These are phyloP conservation scores for Aspergillus ruber DNA, from an alignment of 2,329 filamentous ascomycete genomes.

Conservation along the genomic window DNA sequence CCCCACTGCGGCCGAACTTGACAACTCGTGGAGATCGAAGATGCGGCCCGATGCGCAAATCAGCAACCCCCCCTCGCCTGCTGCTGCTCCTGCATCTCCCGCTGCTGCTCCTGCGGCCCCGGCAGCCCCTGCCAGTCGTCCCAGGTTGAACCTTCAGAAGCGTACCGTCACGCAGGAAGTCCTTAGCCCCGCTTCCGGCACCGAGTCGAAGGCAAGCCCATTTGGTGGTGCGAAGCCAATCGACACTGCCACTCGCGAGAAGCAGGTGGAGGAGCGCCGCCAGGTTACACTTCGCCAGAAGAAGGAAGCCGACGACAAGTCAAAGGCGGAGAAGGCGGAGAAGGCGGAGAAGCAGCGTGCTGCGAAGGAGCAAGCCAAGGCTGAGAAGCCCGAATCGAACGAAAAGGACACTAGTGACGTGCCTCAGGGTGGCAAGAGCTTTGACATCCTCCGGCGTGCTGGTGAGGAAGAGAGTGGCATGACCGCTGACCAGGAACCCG, in stretches of 20 bases:
- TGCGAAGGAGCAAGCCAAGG: constrained; percentile 32
- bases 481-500: constrained; percentile 46
- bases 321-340: constrained; percentile 70
- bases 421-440: constrained; percentile 43
- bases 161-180: constrained; percentile 77
- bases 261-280: constrained; percentile 83
- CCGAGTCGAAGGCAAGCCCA: constrained; percentile 77
- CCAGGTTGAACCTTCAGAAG: constrained; percentile 82
- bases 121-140: constrained; percentile 57
- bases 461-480: constrained; percentile 44
- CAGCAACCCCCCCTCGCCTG: constrained; percentile 69
- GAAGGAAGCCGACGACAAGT: constrained; percentile 80
- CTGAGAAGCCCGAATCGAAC: constrained; percentile 34
- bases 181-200: constrained; percentile 36
- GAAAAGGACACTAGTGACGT: constrained; percentile 35
- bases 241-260: constrained; percentile 83
- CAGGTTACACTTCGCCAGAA: constrained; percentile 69
- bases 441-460: constrained; percentile 50
- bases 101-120: constrained; percentile 51
- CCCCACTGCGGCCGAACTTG: constrained; percentile 82
- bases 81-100: constrained; percentile 39
- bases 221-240: constrained; percentile 93
- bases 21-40: constrained; percentile 84
- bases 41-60: constrained; percentile 82
- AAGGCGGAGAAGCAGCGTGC: constrained; percentile 56